A percentile compares a stretch with the other conserved stretches of the same genome.
These are phyloP conservation scores for Diversispora epigaea DNA, from an alignment of 192 early-diverging fungal genomes.

Conservation along the genomic window DNA sequence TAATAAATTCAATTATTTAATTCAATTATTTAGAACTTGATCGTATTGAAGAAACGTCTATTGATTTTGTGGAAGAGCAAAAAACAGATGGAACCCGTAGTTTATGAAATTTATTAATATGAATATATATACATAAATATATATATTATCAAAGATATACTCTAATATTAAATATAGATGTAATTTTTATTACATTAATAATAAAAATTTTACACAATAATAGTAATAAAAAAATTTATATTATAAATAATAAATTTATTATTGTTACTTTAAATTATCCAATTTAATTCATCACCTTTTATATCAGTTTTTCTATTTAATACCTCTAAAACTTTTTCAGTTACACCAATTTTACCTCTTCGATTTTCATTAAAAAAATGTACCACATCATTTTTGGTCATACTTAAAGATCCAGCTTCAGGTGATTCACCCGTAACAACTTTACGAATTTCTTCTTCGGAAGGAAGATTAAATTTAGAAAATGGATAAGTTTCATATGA, in stretches of 20 bases:
- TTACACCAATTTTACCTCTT: constrained; percentile 66
- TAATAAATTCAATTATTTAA: too few relatives aligned
- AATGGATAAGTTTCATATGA: constrained; percentile 60
- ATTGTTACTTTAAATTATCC: constrained; percentile 34
- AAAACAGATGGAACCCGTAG: too few relatives aligned
- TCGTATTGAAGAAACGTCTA: too few relatives aligned
- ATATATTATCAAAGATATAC: too few relatives aligned
- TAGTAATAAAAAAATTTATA: too few relatives aligned
- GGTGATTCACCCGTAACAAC: constrained; percentile 65
- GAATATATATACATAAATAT: neutral
- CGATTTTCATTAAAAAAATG: constrained; percentile 61
- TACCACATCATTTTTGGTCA: constrained; percentile 57
- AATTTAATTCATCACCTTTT: constrained; percentile 40
- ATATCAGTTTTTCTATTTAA: constrained; percentile 52
- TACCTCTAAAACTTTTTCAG: constrained; percentile 64
- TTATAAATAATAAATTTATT: too few relatives aligned
- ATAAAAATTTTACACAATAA: too few relatives aligned
- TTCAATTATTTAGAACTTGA: too few relatives aligned
- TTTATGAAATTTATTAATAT: too few relatives aligned
- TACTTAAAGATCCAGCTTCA: constrained; percentile 58
- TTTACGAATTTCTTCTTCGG: constrained; percentile 62
- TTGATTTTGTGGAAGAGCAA: too few relatives aligned
- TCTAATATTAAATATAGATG: too few relatives aligned
- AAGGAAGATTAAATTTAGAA: constrained; percentile 59
- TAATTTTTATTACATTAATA: too few relatives aligned